Percentiles rank a stretch among this genome's conserved stretches.
phyloP scores from a whole-genome alignment of 2,329 filamentous ascomycete genomes.

The Talaromyces sp. region DNA sequence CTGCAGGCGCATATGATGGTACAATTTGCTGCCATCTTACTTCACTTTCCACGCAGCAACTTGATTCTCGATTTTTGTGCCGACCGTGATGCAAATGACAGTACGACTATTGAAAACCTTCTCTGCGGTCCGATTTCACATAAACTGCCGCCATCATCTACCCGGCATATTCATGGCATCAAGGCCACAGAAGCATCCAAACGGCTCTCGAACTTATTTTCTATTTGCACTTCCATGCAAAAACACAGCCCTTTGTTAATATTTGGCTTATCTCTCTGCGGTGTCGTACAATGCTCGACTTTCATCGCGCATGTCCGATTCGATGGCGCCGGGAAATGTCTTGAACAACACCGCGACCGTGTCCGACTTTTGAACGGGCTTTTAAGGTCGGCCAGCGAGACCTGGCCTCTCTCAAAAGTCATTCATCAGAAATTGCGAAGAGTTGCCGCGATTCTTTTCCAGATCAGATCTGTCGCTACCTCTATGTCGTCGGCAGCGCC shows the following conservation, averaged over 20 bases:
- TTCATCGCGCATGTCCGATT: conserved; percentile 3
- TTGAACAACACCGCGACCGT: conserved; percentile 15
- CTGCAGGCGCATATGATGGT: conserved; percentile 20
- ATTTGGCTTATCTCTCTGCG: conserved; percentile 11
- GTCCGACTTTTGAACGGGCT: conserved; percentile 14
- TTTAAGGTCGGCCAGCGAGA: conserved; percentile 9
- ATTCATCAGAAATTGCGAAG: conserved; percentile 7
- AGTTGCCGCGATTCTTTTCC: conserved; percentile 2
- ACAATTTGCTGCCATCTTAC: conserved; percentile 4
- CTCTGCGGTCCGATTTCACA: conserved; percentile 47
- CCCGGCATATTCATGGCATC: conserved; percentile 13
- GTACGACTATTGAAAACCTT: neutral
- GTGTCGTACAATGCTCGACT: conserved; percentile 14
- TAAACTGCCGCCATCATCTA: conserved; percentile 9
- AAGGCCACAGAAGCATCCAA: conserved; percentile 17
- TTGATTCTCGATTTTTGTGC: conserved; percentile 54
- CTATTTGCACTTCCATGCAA: conserved; percentile 4
- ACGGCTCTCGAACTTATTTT: conserved; percentile 12
- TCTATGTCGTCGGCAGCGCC: neutral
- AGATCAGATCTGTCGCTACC: neutral
- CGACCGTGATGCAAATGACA: conserved; percentile 58
- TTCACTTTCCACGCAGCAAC: conserved; percentile 15
- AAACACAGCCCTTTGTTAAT: conserved; percentile 13
- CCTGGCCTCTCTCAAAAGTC: conserved; percentile 7
- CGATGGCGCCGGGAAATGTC: conserved; percentile 7